phyloP scores from a whole-genome alignment of 257 asterid genomes.

The Penstemon eatonii region DNA sequence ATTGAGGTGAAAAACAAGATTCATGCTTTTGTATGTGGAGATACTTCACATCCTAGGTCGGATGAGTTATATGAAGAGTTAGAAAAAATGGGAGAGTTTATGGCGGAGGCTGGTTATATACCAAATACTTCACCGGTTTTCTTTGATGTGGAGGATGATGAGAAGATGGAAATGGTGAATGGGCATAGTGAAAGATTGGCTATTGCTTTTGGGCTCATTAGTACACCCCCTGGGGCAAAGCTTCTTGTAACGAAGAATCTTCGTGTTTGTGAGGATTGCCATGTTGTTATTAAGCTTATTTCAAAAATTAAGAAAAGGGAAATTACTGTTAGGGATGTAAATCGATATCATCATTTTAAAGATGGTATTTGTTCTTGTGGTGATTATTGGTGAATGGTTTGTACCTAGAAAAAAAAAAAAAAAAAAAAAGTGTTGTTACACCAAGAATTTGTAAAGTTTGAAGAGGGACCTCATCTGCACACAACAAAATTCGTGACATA shows the following conservation, averaged over 20 bases:
- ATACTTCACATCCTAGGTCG: constrained; percentile 55
- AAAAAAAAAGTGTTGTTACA: too few relatives aligned
- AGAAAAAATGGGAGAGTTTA: constrained; percentile 40
- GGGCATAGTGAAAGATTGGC: constrained; percentile 69
- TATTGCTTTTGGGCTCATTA: constrained; percentile 57
- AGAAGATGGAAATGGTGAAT: constrained; percentile 47
- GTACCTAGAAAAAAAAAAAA: too few relatives aligned
- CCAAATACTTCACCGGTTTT: constrained; percentile 52
- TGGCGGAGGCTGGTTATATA: constrained; percentile 53
- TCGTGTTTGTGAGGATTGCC: constrained; percentile 69
- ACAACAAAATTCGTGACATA: too few relatives aligned
- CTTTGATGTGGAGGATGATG: constrained; percentile 65
- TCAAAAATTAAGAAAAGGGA: constrained; percentile 52
- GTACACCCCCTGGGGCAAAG: constrained; percentile 55
- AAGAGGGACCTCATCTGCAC: too few relatives aligned
- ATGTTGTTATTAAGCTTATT: constrained; percentile 51
- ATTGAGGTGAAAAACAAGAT: constrained; percentile 50
- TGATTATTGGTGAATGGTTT: constrained; percentile 51
- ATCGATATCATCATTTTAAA: constrained; percentile 62
- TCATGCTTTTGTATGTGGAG: constrained; percentile 62
- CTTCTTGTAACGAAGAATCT: constrained; percentile 56
- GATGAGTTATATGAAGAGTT: constrained; percentile 51
- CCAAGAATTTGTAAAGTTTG: too few relatives aligned
- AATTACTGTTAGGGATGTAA: constrained; percentile 58
- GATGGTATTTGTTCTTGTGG: constrained; percentile 59